Evolutionary conservation across 2,329 filamentous ascomycete species (phyloP).

Genomic region (Aspergillus ochraceoroseus): DNA sequence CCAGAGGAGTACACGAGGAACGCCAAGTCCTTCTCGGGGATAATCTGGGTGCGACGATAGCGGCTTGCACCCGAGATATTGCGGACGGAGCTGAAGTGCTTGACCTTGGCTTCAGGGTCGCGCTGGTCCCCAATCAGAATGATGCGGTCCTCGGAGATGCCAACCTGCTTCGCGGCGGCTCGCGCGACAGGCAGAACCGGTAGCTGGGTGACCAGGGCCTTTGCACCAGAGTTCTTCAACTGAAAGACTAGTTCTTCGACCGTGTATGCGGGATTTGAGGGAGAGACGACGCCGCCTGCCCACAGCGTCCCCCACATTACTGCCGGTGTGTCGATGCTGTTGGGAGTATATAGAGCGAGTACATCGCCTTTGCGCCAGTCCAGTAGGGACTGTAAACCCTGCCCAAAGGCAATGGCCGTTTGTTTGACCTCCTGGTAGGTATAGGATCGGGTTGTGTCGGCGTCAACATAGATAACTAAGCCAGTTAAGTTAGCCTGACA

Average conservation of each 20-base stretch:
- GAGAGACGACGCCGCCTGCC: constrained; percentile 76
- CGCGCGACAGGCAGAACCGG: constrained; percentile 60
- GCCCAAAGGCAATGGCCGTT: constrained; percentile 69
- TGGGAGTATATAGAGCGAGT: constrained; percentile 75
- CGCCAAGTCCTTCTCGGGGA: constrained; percentile 67
- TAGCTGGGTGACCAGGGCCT: constrained; percentile 68
- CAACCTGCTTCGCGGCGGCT: constrained; percentile 64
- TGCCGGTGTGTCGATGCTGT: constrained; percentile 75
- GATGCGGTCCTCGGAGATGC: constrained; percentile 66
- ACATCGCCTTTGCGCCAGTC: constrained; percentile 80
- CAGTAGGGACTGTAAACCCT: constrained; percentile 68
- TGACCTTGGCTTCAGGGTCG: constrained; percentile 55
- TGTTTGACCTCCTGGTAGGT: constrained; percentile 64
- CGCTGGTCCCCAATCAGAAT: constrained; percentile 63
- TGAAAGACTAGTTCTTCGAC: constrained; percentile 78
- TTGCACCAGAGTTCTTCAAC: constrained; percentile 70
- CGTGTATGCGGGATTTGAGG: constrained; percentile 84
- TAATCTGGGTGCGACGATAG: constrained; percentile 57
- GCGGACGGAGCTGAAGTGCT: constrained; percentile 68
- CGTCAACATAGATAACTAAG: constrained; percentile 71
- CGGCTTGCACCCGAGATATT: constrained; percentile 58
- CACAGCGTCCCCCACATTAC: constrained; percentile 74
- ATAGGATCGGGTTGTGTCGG: constrained; percentile 63
- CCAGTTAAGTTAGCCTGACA: too few relatives aligned
- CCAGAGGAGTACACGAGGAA: constrained; percentile 87